Base-by-base conservation (phyloP, 2,329 filamentous ascomycete genomes). In the Fusarium mundagurra region DNA sequence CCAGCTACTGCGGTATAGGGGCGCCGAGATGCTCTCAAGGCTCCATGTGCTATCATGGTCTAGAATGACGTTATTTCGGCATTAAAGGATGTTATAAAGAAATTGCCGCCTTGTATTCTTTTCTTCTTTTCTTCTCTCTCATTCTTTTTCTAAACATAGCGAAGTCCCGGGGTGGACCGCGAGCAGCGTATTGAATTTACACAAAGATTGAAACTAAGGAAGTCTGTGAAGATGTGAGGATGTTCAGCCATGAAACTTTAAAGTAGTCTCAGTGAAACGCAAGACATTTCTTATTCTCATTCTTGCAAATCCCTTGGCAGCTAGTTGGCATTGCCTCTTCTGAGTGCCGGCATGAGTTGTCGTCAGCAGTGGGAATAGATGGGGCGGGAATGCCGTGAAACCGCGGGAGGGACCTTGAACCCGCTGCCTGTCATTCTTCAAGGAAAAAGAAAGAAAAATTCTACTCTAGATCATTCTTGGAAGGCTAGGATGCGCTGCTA, bases 311-410 rank as follows among this genome's bases (percentile, higher is more conserved):
- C 27, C 22, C 38, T 24, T 57, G 53, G 27, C 38, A 31, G n/a
- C 51, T 29, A 36, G 27, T 20, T 51, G 16, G 58, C 27, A 33
- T 61, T 61, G 34, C 45, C 58, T 61, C 44, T 61, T 39, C 58
- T 54, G 70, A 75, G 58, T 74, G 31, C 72, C 72, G 72, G 72
- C 72, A 74, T 74, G 45, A 75, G 61, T 67, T 67, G 58, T 75
- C 53, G 57, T 64, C 65, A 76, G 61, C 66, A 57, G 66, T 72
- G 73, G 75, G 64, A 71, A 74, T 74, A 64, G 73, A 73, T 72
- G 68, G 68, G 75, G 73, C 59, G 75, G 63, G 59, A 69, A 68
- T 71, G 68, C 69, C 68, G 67, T 61, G 69, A 72, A 71, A 64
- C 67, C 38, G 67, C 54, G 67, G 63, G 71, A 74, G 44, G 58